A percentile compares a stretch with the other conserved stretches of the same genome.
Conservation (phyloP, 495 filamentous ascomycete species). For the Aspergillus taichungensis region DNA sequence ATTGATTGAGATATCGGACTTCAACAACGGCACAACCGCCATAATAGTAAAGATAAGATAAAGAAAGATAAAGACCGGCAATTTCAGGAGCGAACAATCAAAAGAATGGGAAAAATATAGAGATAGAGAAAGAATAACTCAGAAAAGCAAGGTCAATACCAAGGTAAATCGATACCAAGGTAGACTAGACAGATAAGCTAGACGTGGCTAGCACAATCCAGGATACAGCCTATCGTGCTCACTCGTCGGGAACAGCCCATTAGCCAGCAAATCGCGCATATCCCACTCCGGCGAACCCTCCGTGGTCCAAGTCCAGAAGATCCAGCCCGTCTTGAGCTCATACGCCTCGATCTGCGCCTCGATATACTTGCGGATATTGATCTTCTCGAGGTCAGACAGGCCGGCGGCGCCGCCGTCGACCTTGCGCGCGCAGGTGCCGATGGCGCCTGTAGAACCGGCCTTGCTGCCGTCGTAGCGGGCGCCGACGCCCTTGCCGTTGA, state of each 20-base stretch:
- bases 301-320: constrained; percentile 85
- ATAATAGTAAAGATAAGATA: no score
- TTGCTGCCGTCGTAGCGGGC: constrained; percentile 63
- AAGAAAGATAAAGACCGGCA: no score
- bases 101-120: no score
- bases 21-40: no score
- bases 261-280: constrained; percentile 54
- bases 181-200: no score
- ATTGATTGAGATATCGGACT: no score
- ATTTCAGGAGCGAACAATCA: no score
- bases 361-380: constrained; percentile 52
- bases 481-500: constrained; percentile 62
- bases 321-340: constrained; percentile 60
- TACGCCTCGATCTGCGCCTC: constrained; percentile 69
- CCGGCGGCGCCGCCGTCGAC: constrained; percentile 45
- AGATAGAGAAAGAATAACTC: no score
- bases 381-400: constrained; percentile 42
- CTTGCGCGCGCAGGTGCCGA: constrained; percentile 54
- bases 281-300: constrained; percentile 85
- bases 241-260: constrained; percentile 47
- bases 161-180: no score
- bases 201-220: no score
- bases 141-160: no score
- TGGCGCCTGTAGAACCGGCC: constrained; percentile 23
- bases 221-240: no score